These are phyloP conservation scores for Sclerotinia borealis DNA, from an alignment of 2,329 filamentous ascomycete species.

Conservation along the genomic window DNA sequence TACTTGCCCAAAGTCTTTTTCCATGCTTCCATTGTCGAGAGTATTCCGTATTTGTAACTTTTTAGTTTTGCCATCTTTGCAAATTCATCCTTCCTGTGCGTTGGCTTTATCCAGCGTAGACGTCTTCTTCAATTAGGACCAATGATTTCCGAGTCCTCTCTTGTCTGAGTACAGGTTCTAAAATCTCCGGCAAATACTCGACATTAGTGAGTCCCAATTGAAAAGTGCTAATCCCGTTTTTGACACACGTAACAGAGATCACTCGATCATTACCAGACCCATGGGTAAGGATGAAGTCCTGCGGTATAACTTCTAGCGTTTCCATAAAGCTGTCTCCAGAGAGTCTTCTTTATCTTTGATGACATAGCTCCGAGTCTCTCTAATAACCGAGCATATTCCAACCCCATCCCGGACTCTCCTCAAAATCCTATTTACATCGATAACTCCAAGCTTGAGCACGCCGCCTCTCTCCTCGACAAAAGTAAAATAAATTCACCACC, in stretches of 20 bases:
- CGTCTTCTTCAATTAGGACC: background rate
- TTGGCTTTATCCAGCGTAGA: background rate
- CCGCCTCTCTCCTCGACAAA: background rate
- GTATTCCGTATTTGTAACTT: background rate
- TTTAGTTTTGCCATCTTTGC: background rate
- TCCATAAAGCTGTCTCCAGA: no score
- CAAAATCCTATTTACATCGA: rapidly evolving
- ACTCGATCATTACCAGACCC: no score
- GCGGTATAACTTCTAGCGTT: background rate
- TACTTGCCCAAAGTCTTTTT: background rate
- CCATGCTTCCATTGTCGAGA: background rate
- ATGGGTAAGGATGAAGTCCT: background rate
- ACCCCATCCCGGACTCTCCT: no score
- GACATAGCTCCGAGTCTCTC: no score
- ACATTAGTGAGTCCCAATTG: background rate
- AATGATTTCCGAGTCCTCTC: background rate
- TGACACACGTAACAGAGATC: background rate
- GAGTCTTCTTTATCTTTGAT: no score
- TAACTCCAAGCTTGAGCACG: background rate
- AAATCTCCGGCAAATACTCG: background rate
- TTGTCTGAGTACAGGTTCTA: background rate
- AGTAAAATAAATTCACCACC: rapidly evolving
- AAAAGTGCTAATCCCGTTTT: background rate
- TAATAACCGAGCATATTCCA: no score
- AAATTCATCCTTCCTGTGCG: background rate